Evolutionary conservation across 2,329 filamentous ascomycete species (phyloP).

Genomic region (Capronia epimyces): DNA sequence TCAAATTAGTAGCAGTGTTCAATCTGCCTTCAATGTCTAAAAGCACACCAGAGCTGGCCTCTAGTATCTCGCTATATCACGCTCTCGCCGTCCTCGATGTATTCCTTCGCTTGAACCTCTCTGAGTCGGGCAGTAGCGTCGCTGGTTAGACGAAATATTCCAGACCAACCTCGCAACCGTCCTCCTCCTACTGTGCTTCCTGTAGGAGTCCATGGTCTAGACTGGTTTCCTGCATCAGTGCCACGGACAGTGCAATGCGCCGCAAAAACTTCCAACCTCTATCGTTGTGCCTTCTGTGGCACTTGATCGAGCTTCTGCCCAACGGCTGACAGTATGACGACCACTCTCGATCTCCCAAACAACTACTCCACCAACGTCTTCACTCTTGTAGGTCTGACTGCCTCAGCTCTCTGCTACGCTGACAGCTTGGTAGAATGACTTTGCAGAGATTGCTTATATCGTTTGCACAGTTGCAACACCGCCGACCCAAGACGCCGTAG

Average conservation of each 20-base stretch:
- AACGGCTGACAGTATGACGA: conserved; percentile 27
- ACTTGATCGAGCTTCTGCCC: conserved; percentile 18
- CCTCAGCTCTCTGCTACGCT: not conserved
- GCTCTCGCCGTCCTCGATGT: not conserved
- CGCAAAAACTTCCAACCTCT: conserved; percentile 3
- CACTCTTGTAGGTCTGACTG: conserved; percentile 20
- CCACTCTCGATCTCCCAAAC: conserved; percentile 22
- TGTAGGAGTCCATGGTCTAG: not conserved
- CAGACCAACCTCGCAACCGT: not conserved
- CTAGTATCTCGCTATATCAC: not conserved
- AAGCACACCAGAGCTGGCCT: conserved; percentile 6
- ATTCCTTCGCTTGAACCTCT: not conserved
- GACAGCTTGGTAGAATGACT: conserved; percentile 24
- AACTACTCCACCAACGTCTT: conserved; percentile 27
- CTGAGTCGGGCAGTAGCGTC: not conserved
- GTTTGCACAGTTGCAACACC: conserved; percentile 27
- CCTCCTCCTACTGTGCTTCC: not conserved
- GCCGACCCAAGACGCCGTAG: conserved; percentile 15
- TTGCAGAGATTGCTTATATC: conserved; percentile 29
- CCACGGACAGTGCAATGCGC: conserved; percentile 15
- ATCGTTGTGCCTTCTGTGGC: conserved; percentile 12
- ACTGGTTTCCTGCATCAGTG: not conserved
- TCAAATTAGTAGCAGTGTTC: no score
- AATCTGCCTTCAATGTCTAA: no score
- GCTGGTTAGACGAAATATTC: not conserved